phyloP scores from a whole-genome alignment of 164 flowering plant species.

The Pachysandra terminalis region DNA sequence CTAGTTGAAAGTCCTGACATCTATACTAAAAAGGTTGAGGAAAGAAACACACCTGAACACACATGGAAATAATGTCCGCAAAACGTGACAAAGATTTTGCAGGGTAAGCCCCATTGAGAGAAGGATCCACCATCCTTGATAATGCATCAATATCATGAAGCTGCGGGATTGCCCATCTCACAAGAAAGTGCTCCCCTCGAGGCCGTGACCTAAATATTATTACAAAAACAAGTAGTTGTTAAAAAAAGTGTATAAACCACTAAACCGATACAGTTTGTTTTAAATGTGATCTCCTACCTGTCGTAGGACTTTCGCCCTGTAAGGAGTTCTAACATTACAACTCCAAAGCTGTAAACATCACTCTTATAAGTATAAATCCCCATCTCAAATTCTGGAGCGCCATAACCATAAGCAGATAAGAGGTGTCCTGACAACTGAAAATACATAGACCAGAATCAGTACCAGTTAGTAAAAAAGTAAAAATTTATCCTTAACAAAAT shows the following conservation, averaged over 20 bases:
- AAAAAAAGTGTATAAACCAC: neutral
- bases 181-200: constrained; percentile 81
- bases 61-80: constrained; percentile 84
- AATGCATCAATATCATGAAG: constrained; percentile 94
- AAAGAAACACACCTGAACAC: constrained; percentile 66
- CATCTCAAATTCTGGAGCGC: constrained; percentile 85
- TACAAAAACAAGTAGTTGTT: constrained; percentile 1
- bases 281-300: constrained; percentile 36
- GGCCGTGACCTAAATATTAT: constrained; percentile 36
- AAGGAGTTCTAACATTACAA: constrained; percentile 90
- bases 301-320: constrained; percentile 85
- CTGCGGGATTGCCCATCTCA: constrained; percentile 91
- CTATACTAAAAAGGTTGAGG: neutral
- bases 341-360: constrained; percentile 98
- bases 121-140: constrained; percentile 92
- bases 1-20: neutral
- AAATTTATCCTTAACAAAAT: too few relatives aligned
- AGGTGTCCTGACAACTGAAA: constrained; percentile 80
- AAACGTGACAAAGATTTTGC: constrained; percentile 82
- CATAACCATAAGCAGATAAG: constrained; percentile 65
- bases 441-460: neutral
- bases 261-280: neutral
- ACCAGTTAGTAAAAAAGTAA: neutral
- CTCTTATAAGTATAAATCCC: constrained; percentile 74
- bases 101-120: constrained; percentile 65